Evolutionary conservation across 371 early-diverging fungal species (phyloP), one percentile per base, ranked within the genome.

Genomic region (Apophysomyces variabilis): DNA sequence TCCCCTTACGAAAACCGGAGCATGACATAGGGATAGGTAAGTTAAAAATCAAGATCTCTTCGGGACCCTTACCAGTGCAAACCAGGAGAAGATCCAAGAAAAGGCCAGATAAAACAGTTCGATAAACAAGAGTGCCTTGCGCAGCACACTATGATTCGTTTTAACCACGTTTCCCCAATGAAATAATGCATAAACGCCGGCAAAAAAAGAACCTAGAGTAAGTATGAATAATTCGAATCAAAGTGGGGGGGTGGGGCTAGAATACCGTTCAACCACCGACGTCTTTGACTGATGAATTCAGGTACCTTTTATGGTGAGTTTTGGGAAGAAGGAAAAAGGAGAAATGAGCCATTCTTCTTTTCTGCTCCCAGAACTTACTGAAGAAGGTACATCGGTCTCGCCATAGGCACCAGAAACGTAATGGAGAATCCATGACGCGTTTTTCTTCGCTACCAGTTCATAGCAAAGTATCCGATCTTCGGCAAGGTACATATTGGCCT

Each of bases 401-500:
- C 92, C 94, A 61, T 87, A 86, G 1, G 94, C 83, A 32, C 82
- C 80, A 57, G 85, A 85, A 13, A 88, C 88, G 66, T 86, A 88
- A 46, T 89, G 86, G 7, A 93, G 79, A 1, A 90, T 62, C 93
- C 93, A 93, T n/a, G 82, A 75, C 14, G 83, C 76, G 38, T 88
- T 76, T 11, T 81, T 76, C 73, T 93, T 93, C 38, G 92, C 90
- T 5, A 92, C 89, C 21, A 95, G 71, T 70, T 95, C 93, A 76
- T 92, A 95, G 70, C 94, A 93, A 38, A 95, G 84, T 67, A 93
- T 93, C 75, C 94, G 90, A 78, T 94, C 95, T 72, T 94, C 92
- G n/a, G 94, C 92, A 69, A 90, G 64, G 54, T 86, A 86, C 93
- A 92, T 91, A 72, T 93, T 92, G 32, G 85, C 87, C n/a, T 80